Base-by-base conservation (phyloP, 169 alveolate species). In the Plasmodium blacklocki region DNA sequence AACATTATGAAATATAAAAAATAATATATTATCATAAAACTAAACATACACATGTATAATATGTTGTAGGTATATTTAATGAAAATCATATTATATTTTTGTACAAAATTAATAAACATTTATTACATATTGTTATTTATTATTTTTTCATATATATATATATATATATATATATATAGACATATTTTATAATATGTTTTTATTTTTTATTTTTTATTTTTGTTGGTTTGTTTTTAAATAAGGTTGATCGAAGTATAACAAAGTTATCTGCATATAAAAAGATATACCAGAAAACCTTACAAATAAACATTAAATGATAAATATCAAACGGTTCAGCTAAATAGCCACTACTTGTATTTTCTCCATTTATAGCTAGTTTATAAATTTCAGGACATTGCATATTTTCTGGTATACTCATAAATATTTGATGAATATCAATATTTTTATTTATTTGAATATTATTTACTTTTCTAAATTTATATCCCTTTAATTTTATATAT, bases 251-350 rank as follows among this genome's bases (percentile, higher is more conserved):
- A 32, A 86, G 50, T 45, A 72, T 52, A 29, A 86, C 78, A 23
- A 86, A 86, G 14, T 86, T 86, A 19, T 86, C 92, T 9, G 92
- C 12, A 50, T 86, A 72, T 45, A 47, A 14, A 72, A 86, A 86
- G 21, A 86, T 86, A 49, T 86, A 72, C 92, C 92, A 86, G 64
- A 86, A 86, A 14, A 86, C 72, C 4, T 67, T 47, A 29, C 88
- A 59, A 43, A 86, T 43, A 66, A 86, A 86, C 92, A 86, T 86
- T 52, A 86, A 56, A 15, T 86, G 92, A 43, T 86, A 86, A 45
- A 86, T 86, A n/a, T 86, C 92, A 64, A 86, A 86, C 4, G 92
- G 92, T 43, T 86, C 92, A 23, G 92, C 92, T 12, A 66, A 86
- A 54, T 60, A 86, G 6, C 92, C 92, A 29, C 63, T 72, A 1